Percentiles rank a stretch among this genome's conserved stretches.
Evolutionary conservation across 768 basidiomycete genomes (phyloP).

Genomic region (Rickenella mellea): DNA sequence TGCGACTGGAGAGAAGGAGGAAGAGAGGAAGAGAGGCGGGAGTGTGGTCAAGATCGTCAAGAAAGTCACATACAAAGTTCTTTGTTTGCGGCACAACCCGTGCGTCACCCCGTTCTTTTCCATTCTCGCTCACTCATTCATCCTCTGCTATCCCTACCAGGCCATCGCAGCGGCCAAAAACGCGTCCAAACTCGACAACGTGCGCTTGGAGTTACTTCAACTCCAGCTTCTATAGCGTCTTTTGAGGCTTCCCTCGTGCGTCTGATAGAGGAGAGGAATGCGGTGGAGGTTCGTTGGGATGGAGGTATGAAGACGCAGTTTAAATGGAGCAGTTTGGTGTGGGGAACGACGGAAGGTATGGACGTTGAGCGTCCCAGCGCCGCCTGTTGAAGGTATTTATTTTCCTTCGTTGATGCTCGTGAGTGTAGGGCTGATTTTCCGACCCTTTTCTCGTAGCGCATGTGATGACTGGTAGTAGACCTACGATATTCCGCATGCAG

Average conservation of each 20-base stretch:
- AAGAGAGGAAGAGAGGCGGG: too few species aligned
- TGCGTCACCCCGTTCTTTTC: slow-evolving; percentile 32
- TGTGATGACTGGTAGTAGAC: too few species aligned
- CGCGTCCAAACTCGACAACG: slow-evolving; percentile 64
- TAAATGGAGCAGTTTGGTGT: slow-evolving; percentile 74
- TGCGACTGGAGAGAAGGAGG: too few species aligned
- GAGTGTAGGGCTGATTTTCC: background rate
- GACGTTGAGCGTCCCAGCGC: slow-evolving; percentile 49
- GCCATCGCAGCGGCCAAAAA: slow-evolving; percentile 66
- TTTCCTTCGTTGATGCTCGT: background rate
- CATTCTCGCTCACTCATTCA: background rate
- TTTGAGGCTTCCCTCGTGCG: slow-evolving; percentile 77
- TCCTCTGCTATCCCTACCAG: too few species aligned
- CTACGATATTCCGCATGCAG: too few species aligned
- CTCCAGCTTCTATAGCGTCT: slow-evolving; percentile 69
- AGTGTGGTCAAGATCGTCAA: slow-evolving; percentile 67
- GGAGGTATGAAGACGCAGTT: slow-evolving; percentile 63
- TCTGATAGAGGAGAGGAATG: slow-evolving; percentile 60
- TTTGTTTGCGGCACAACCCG: slow-evolving; percentile 91
- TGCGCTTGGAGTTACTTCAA: slow-evolving; percentile 61
- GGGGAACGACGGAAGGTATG: slow-evolving; percentile 61
- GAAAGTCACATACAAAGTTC: slow-evolving; percentile 64
- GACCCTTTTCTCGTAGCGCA: background rate
- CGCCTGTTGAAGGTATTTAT: slow-evolving; percentile 5
- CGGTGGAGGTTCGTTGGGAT: slow-evolving; percentile 79